Conservation (phyloP, 2,329 filamentous ascomycete genomes). For the Botrytis sinoallii region DNA sequence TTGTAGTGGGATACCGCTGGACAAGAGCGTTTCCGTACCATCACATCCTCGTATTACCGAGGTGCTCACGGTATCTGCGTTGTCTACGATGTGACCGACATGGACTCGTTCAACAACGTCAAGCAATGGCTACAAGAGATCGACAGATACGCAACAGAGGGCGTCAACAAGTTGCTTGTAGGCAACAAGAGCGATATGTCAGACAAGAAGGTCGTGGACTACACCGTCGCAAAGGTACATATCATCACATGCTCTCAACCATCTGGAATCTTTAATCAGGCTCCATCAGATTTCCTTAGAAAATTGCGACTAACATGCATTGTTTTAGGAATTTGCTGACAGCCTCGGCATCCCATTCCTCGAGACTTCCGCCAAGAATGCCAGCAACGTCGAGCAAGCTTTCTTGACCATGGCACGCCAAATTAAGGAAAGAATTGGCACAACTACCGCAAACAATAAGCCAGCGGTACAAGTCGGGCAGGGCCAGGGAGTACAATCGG, state of each 20-base stretch:
- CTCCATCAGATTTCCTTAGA: background rate
- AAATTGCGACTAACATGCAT: slow-evolving; percentile 25
- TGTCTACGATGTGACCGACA: slow-evolving; percentile 99
- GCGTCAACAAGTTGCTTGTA: slow-evolving; percentile 98
- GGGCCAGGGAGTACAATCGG: slow-evolving; percentile 88
- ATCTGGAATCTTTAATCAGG: slow-evolving; percentile 24
- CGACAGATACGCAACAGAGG: slow-evolving; percentile 97
- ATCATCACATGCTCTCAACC: slow-evolving; percentile 31
- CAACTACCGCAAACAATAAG: slow-evolving; percentile 93
- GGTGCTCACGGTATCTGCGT: slow-evolving; percentile 99
- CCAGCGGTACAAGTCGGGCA: slow-evolving; percentile 94
- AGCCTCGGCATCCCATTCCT: slow-evolving; percentile 98
- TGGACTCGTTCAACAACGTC: slow-evolving; percentile 99
- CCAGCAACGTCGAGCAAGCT: slow-evolving; percentile 98
- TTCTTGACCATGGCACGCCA: slow-evolving; percentile 99
- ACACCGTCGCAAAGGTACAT: slow-evolving; percentile 95
- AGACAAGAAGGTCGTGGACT: slow-evolving; percentile 99
- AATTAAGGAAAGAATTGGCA: slow-evolving; percentile 99
- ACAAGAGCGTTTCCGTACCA: slow-evolving; percentile 99
- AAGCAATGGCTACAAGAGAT: slow-evolving; percentile 99
- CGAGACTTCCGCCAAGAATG: slow-evolving; percentile 99
- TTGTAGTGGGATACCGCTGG: slow-evolving; percentile 95
- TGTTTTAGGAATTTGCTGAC: slow-evolving; percentile 87
- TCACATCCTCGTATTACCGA: slow-evolving; percentile 99
- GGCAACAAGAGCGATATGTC: slow-evolving; percentile 99